A percentile compares a stretch with the other conserved stretches of the same genome.
These are phyloP conservation scores for Colletotrichum incanum DNA, from an alignment of 2,329 filamentous ascomycete genomes.

Conservation along the genomic window DNA sequence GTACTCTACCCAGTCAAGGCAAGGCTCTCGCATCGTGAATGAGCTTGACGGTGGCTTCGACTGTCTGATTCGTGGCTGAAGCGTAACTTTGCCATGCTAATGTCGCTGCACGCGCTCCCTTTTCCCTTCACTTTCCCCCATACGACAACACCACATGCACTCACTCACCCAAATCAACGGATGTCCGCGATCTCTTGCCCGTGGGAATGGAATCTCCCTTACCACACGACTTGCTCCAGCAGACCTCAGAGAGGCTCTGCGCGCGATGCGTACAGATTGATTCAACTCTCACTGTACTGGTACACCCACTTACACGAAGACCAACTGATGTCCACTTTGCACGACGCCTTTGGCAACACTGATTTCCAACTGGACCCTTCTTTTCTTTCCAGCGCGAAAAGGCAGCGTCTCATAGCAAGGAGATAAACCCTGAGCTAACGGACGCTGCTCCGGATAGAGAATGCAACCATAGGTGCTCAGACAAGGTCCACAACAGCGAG, in stretches of 20 bases:
- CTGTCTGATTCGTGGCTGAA: neutral
- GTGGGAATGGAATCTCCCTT: neutral
- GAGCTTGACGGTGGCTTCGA: neutral
- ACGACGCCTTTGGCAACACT: neutral
- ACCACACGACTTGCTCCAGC: neutral
- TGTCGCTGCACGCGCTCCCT: neutral
- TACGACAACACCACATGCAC: neutral
- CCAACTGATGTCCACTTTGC: neutral
- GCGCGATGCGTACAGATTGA: neutral
- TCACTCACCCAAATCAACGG: neutral
- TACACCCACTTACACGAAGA: neutral
- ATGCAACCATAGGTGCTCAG: neutral
- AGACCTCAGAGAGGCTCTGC: neutral
- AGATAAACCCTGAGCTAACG: constrained; percentile 29
- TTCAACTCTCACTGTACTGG: neutral
- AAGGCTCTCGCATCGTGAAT: neutral
- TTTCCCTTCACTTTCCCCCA: neutral
- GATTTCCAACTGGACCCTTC: constrained; percentile 3
- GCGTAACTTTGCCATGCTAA: neutral
- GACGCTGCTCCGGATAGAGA: constrained; percentile 35
- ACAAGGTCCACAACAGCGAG: constrained; percentile 5
- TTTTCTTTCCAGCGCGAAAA: neutral
- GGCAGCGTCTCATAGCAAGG: constrained; percentile 20
- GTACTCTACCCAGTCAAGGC: neutral
- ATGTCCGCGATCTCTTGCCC: neutral